A percentile compares a stretch with the other conserved stretches of the same genome.
Evolutionary conservation across 495 filamentous ascomycete genomes (phyloP).

Genomic region (Saxophila tyrrhenica): DNA sequence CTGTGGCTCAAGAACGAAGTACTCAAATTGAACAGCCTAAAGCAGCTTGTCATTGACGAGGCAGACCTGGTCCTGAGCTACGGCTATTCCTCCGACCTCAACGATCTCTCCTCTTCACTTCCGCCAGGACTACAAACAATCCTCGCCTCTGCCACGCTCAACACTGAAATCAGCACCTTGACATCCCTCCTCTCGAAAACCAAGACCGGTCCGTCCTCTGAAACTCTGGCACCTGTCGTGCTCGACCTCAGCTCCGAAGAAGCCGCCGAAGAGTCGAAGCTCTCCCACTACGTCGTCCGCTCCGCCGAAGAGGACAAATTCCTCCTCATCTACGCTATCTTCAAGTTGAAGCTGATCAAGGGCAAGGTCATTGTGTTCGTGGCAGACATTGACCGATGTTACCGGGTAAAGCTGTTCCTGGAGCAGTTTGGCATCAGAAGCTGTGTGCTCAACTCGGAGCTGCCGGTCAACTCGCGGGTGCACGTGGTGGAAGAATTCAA

Average conservation of each 20-base stretch:
- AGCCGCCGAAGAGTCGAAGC: constrained; percentile 47
- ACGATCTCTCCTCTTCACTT: constrained; percentile 58
- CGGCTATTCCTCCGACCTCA: constrained; percentile 84
- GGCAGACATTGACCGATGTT: constrained; percentile 82
- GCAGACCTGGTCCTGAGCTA: constrained; percentile 91
- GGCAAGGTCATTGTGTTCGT: constrained; percentile 94
- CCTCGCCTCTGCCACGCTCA: constrained; percentile 87
- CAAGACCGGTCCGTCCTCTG: not conserved
- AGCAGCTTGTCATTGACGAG: constrained; percentile 84
- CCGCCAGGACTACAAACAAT: constrained; percentile 81
- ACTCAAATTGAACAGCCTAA: constrained; percentile 56
- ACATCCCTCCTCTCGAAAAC: constrained; percentile 66
- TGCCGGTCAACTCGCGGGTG: constrained; percentile 83
- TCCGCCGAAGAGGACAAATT: constrained; percentile 97
- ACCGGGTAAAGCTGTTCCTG: constrained; percentile 87
- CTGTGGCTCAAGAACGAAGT: constrained; percentile 57
- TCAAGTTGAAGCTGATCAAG: constrained; percentile 88
- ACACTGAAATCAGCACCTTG: constrained; percentile 70
- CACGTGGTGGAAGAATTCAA: constrained; percentile 98
- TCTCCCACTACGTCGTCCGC: constrained; percentile 80
- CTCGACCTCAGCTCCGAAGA: constrained; percentile 68
- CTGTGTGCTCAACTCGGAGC: constrained; percentile 88
- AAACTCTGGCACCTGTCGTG: constrained; percentile 46
- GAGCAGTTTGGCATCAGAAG: constrained; percentile 93
- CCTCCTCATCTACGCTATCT: constrained; percentile 81